Conservation (phyloP, 441 rosid species). For the Brassica hybrid region DNA sequence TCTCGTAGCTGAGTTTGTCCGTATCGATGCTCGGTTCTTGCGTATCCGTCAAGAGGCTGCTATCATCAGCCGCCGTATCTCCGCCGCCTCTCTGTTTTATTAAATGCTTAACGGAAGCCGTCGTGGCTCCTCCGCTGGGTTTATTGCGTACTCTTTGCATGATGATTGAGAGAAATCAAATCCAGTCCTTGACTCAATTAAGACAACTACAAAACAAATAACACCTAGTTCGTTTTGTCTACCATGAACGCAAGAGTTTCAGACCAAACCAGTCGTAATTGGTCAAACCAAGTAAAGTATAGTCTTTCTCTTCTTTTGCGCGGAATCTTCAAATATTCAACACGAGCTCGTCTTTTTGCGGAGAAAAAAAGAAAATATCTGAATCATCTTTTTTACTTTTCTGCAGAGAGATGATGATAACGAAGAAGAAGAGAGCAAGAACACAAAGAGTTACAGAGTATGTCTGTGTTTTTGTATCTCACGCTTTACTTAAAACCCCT, state of each 20-base stretch:
- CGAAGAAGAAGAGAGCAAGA: slow-evolving; percentile 42
- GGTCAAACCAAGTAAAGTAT: slow-evolving; percentile 20
- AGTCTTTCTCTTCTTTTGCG: slow-evolving; percentile 13
- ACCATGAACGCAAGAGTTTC: slow-evolving; percentile 24
- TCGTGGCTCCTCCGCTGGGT: slow-evolving; percentile 22
- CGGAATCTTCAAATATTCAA: slow-evolving; percentile 30
- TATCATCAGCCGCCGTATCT: slow-evolving; percentile 27
- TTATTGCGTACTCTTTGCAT: slow-evolving; percentile 44
- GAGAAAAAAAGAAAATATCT: background rate
- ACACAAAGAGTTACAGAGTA: slow-evolving; percentile 59
- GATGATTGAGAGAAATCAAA: slow-evolving; percentile 25
- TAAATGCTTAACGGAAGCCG: slow-evolving; percentile 36
- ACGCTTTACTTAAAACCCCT: slow-evolving; percentile 40
- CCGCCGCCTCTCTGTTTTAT: slow-evolving; percentile 41
- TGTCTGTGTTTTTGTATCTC: slow-evolving; percentile 53
- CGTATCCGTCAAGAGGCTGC: slow-evolving; percentile 55
- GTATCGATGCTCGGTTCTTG: slow-evolving; percentile 97
- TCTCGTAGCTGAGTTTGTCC: no score
- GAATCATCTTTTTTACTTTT: slow-evolving; percentile 18
- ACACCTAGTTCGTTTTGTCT: background rate
- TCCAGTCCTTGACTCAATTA: background rate
- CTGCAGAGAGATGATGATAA: slow-evolving; percentile 24
- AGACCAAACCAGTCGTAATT: slow-evolving; percentile 18
- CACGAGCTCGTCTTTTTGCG: slow-evolving; percentile 31
- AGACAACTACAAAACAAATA: background rate